Evolutionary conservation across 2,329 filamentous ascomycete species (phyloP), one percentile per base, ranked within the genome.

Genomic region (Paracoccidioides lutzii): DNA sequence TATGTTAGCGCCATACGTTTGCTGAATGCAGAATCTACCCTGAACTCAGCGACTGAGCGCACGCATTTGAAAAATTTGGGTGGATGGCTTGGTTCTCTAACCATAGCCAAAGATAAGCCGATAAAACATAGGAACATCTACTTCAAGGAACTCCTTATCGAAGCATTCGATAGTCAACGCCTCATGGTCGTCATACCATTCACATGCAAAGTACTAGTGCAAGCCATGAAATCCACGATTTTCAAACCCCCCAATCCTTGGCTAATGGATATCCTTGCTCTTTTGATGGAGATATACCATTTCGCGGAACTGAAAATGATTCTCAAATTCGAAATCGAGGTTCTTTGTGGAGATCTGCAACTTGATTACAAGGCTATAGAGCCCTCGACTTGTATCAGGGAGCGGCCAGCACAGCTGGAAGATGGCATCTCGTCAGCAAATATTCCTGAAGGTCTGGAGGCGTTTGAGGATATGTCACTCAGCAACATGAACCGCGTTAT

Each of bases 271-370:
- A 93, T 98, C 54, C 82, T 98, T 55, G 82, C 88, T 60, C 77
- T 97, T 6, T 78, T 98, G 40, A 88, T 95, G 64, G 94, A 98
- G 66, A 78, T 98, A 3, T 98, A 98, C 66, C 86, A 95, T 65
- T 87, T 87, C 64, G 89, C 88, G 12, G 91, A 96, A 63, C 76
- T 98, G 55, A 97, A 97, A 69, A 80, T 98, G 41, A 97, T 97
- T 63, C 83, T 95, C 53, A 98, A 97, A 65, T 98, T 98, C 64
- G 93, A 98, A 70, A 97, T 98, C 57, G 93, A 98, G 71, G 90
- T 98, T 32, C 79, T 98, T 30, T 98, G 90, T 76, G 94, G 94
- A 67, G 90, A 90, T 10, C 76, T 98, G 14, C 85, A 85, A 55
- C 77, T 97, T n/a, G 90, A 97, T 59, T 87, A 95, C 71, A 95